These are phyloP conservation scores for Berkeleyomyces basicola DNA, from an alignment of 2,329 filamentous ascomycete genomes.

Conservation along the genomic window DNA sequence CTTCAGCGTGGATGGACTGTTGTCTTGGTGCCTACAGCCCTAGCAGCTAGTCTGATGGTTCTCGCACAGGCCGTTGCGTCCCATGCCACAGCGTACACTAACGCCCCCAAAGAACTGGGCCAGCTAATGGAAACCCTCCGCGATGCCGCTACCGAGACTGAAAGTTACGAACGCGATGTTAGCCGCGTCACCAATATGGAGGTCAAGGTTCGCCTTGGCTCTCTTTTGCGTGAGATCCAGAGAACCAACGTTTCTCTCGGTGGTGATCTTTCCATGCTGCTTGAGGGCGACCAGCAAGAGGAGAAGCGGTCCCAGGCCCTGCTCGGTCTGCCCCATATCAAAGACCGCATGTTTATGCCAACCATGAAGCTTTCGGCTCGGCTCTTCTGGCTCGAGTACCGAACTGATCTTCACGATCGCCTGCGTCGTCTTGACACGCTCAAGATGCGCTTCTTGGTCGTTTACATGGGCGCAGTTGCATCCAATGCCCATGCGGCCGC, in stretches of 20 bases:
- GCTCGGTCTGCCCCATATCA: conserved; percentile 12
- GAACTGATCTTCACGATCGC: conserved; percentile 37
- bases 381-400: conserved; percentile 41
- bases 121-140: conserved; percentile 44
- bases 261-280: conserved; percentile 35
- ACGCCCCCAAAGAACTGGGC: conserved; percentile 39
- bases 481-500: conserved; percentile 19
- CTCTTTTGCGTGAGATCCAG: conserved; percentile 45
- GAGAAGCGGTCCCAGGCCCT: conserved; percentile 21
- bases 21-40: conserved; percentile 40
- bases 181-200: conserved; percentile 40
- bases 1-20: conserved; percentile 39
- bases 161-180: conserved; percentile 45
- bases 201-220: conserved; percentile 43
- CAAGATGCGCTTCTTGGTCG: conserved; percentile 47
- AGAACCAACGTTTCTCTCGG: conserved; percentile 24
- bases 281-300: conserved; percentile 22
- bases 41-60: conserved; percentile 38
- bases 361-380: conserved; percentile 32
- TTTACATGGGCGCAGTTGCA: conserved; percentile 44
- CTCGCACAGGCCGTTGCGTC: conserved; percentile 34
- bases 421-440: conserved; percentile 42
- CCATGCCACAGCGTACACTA: conserved; percentile 39
- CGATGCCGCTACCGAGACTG: conserved; percentile 46
- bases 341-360: conserved; percentile 15